Percentiles rank a stretch among this genome's conserved stretches.
Conservation (phyloP, 1,139 yeast species). For the Magnusiomyces paraingens region DNA sequence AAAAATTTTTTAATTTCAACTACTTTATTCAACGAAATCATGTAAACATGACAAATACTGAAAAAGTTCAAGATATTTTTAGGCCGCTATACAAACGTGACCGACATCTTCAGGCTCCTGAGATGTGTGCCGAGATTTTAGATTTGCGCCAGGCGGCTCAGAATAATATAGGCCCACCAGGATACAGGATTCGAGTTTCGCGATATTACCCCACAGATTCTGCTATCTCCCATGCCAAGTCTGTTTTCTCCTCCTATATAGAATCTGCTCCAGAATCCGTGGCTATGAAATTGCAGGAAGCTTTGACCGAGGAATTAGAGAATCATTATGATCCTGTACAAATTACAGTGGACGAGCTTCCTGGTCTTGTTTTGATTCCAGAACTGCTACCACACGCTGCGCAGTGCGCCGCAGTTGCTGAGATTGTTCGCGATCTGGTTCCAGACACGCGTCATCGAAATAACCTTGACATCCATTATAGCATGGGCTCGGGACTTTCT, state of each 20-base stretch:
- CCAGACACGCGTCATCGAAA: slow-evolving; percentile 32
- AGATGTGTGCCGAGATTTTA: slow-evolving; percentile 7
- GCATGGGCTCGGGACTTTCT: background rate
- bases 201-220: too few species aligned
- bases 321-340: slow-evolving; percentile 2
- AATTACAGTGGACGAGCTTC: slow-evolving; percentile 28
- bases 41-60: too few species aligned
- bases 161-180: background rate
- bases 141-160: slow-evolving; percentile 2
- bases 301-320: background rate
- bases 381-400: slow-evolving; percentile 23
- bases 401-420: slow-evolving; percentile 29
- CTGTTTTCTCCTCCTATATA: too few species aligned
- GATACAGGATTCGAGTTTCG: too few species aligned
- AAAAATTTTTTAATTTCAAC: too few species aligned
- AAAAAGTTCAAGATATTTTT: slow-evolving; percentile 6
- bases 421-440: slow-evolving; percentile 31
- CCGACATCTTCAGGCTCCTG: slow-evolving; percentile 3
- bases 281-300: too few species aligned
- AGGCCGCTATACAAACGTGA: slow-evolving; percentile 16
- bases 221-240: too few species aligned
- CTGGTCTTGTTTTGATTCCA: slow-evolving; percentile 33
- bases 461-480: slow-evolving; percentile 34
- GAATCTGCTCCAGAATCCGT: too few species aligned
- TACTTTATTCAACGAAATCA: too few species aligned